These are phyloP conservation scores for Fusarium papillatum DNA, from an alignment of 2,329 filamentous ascomycete species.

Conservation along the genomic window DNA sequence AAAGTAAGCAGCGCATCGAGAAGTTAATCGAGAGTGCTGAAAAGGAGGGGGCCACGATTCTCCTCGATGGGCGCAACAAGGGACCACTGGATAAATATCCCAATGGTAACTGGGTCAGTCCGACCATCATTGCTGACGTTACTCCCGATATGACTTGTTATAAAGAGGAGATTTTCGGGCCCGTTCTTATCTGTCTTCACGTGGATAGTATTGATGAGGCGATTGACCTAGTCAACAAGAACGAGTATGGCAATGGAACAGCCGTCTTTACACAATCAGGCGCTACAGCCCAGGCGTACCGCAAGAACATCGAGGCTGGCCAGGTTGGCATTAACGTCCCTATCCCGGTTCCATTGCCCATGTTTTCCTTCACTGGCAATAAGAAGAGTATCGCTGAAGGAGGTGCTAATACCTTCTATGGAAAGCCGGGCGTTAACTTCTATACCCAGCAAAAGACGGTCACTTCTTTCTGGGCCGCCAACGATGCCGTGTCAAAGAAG, in stretches of 20 bases:
- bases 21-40: constrained; percentile 17
- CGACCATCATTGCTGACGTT: constrained; percentile 86
- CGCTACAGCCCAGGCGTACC: constrained; percentile 80
- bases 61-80: background rate
- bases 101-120: constrained; percentile 51
- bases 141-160: constrained; percentile 85
- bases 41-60: background rate
- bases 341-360: too few relatives aligned
- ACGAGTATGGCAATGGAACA: constrained; percentile 87
- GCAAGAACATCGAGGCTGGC: constrained; percentile 72
- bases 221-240: constrained; percentile 83
- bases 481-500: background rate
- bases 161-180: constrained; percentile 86
- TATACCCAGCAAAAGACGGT: constrained; percentile 98
- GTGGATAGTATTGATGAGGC: constrained; percentile 84
- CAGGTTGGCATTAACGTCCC: too few relatives aligned
- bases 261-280: constrained; percentile 86
- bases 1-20: constrained; percentile 83
- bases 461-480: constrained; percentile 65
- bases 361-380: too few relatives aligned
- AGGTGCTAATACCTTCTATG: constrained; percentile 93
- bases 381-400: constrained; percentile 86
- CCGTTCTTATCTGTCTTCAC: constrained; percentile 81
- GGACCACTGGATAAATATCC: background rate
- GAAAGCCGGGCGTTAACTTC: constrained; percentile 89